These are phyloP conservation scores for Ceratocystis variospora DNA, from an alignment of 2,329 filamentous ascomycete species.

Conservation along the genomic window DNA sequence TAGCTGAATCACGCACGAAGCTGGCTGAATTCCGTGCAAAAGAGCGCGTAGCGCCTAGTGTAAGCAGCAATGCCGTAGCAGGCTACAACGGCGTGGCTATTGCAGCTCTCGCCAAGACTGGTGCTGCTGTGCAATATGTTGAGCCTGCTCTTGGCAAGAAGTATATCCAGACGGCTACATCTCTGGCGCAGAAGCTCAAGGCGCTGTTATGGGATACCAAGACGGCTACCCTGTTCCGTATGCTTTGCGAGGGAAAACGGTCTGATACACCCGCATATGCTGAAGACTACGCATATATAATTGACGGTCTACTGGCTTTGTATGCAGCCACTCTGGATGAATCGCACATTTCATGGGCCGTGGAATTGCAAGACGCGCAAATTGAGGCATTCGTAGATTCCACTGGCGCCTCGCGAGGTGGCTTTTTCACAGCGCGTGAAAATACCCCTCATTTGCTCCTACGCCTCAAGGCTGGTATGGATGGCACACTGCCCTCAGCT, in stretches of 20 bases:
- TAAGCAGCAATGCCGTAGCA: constrained; percentile 80
- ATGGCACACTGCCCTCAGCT: constrained; percentile 76
- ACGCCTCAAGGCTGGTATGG: constrained; percentile 88
- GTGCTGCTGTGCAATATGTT: constrained; percentile 49
- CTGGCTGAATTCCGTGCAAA: constrained; percentile 58
- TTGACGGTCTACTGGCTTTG: constrained; percentile 67
- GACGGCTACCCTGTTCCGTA: constrained; percentile 52
- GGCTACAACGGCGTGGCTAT: constrained; percentile 85
- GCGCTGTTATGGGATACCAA: constrained; percentile 55
- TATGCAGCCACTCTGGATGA: constrained; percentile 73
- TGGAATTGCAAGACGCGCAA: constrained; percentile 49
- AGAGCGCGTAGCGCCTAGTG: constrained; percentile 59
- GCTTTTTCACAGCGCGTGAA: constrained; percentile 58
- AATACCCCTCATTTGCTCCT: constrained; percentile 58
- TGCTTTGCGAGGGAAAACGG: constrained; percentile 55
- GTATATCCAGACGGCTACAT: constrained; percentile 53
- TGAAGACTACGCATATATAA: constrained; percentile 87
- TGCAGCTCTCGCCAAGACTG: constrained; percentile 62
- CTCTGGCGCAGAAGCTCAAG: constrained; percentile 59
- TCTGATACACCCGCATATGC: constrained; percentile 52
- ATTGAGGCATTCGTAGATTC: constrained; percentile 64
- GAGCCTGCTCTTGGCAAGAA: constrained; percentile 42
- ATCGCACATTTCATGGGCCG: constrained; percentile 64
- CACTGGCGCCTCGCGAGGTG: constrained; percentile 32
- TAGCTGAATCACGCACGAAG: constrained; percentile 52